phyloP scores from a whole-genome alignment of 2,329 filamentous ascomycete species.

The Hypoxylon sp. region DNA sequence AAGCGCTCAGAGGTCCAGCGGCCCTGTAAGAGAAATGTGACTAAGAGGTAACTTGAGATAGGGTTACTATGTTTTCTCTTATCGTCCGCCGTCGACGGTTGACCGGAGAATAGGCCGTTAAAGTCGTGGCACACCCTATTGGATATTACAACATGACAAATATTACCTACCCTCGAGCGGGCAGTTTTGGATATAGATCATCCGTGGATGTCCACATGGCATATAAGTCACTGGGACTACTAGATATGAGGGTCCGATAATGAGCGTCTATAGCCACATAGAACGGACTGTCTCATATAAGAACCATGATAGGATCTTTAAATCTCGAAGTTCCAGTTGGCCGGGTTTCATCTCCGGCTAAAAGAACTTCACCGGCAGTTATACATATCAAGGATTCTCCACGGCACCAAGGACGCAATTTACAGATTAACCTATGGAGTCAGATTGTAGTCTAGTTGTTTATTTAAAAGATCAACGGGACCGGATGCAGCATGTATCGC shows the following conservation, averaged over 20 bases:
- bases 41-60: too few relatives aligned
- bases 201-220: too few relatives aligned
- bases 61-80: too few relatives aligned
- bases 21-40: too few relatives aligned
- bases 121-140: too few relatives aligned
- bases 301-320: conserved; percentile 24
- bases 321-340: conserved; percentile 33
- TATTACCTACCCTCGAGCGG: too few relatives aligned
- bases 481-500: conserved; percentile 13
- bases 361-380: conserved; percentile 38
- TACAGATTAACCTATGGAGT: conserved; percentile 9
- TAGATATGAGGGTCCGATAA: not conserved
- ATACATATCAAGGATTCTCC: conserved; percentile 18
- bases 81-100: too few relatives aligned
- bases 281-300: conserved; percentile 4
- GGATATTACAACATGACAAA: too few relatives aligned
- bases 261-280: not conserved
- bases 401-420: conserved; percentile 26
- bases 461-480: conserved; percentile 30
- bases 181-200: too few relatives aligned
- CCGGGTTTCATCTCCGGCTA: conserved; percentile 33
- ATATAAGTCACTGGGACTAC: too few relatives aligned
- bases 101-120: too few relatives aligned
- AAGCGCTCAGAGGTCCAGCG: too few relatives aligned
- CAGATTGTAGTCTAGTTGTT: conserved; percentile 9